Evolutionary conservation across 768 basidiomycete genomes (phyloP), one percentile per base, ranked within the genome.

Genomic region (Podaxis pistillaris): DNA sequence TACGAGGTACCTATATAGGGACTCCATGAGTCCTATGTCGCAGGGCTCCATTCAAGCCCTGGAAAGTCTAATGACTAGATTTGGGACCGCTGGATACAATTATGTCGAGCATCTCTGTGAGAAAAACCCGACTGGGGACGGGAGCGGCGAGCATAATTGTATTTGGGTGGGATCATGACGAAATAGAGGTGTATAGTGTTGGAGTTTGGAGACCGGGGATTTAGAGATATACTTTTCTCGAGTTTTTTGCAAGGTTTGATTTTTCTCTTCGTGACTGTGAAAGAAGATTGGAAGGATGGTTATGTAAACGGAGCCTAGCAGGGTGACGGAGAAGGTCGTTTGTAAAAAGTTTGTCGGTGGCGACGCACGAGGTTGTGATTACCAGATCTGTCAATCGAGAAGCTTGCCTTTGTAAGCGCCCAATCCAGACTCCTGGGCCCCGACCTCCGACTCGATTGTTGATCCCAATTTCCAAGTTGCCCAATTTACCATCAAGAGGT

Each of bases 301-400:
- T 56, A 40, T 24, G 22, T 40, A 56, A 56, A 40, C 30, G 12
- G 26, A 53, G 28, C 28, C 30, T 2, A 44, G 41, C 41, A 26
- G 22, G 54, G 37, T 56, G 37, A 26, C 37, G 36, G 54, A 26
- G 37, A 40, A 56, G 30, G 11, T 26, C 22, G 38, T 56, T 50
- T 50, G 49, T 50, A 9, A 50, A 50, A 56, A 38, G 37, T 38
- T 40, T 56, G 37, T 40, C 24, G 15, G 54, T 40, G 54, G 36
- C 54, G 54, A 37, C 30, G 26, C 54, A 55, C 38, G 37, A 56
- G 54, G 54, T 54, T 37, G 52, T 22, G 41, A 44, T 44, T 44
- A 44, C n/a, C 41, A 44, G 41, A 19, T 44, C 15, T 53, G 51
- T 53, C 54, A 56, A 56, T 26, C 37, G 22, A 38, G 54, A 56